Evolutionary conservation across 331 rosid genomes (phyloP).

Genomic region (Arachis monticola): DNA sequence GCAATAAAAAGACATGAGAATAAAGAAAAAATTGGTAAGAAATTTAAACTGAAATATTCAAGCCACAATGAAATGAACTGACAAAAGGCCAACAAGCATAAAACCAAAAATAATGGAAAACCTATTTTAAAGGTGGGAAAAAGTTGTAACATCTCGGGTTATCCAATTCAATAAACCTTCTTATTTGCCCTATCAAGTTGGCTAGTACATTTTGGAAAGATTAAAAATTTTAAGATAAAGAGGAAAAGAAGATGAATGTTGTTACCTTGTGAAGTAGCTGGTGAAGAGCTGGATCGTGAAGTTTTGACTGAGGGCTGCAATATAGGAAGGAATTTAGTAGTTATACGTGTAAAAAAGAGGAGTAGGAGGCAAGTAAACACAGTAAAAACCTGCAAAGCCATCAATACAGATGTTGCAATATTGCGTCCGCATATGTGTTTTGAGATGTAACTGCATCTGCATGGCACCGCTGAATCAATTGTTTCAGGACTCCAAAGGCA

Average conservation of each 20-base stretch:
- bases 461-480: constrained; percentile 88
- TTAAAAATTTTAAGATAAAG: constrained; percentile 2
- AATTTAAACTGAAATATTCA: constrained; percentile 23
- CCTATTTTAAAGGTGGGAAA: constrained; percentile 28
- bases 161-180: constrained; percentile 12
- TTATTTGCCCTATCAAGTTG: constrained; percentile 12
- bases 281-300: constrained; percentile 97
- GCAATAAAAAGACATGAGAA: constrained; percentile 46
- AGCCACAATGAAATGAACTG: constrained; percentile 29
- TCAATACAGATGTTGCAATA: constrained; percentile 86
- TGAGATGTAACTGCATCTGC: constrained; percentile 86
- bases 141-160: constrained; percentile 4
- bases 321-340: constrained; percentile 42
- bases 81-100: constrained; percentile 13
- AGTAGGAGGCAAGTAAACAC: constrained; percentile 21
- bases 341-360: constrained; percentile 37
- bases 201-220: constrained; percentile 34
- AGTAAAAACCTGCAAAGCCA: constrained; percentile 95
- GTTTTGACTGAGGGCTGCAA: constrained; percentile 89
- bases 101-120: constrained; percentile 12
- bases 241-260: constrained; percentile 21
- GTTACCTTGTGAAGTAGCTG: constrained; percentile 88
- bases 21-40: constrained; percentile 21
- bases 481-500: constrained; percentile 84
- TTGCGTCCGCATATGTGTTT: constrained; percentile 86